Percentiles rank a stretch among this genome's conserved stretches.
Evolutionary conservation across 768 basidiomycete genomes (phyloP).

Genomic region (Tylopilus cervinicoccineus): DNA sequence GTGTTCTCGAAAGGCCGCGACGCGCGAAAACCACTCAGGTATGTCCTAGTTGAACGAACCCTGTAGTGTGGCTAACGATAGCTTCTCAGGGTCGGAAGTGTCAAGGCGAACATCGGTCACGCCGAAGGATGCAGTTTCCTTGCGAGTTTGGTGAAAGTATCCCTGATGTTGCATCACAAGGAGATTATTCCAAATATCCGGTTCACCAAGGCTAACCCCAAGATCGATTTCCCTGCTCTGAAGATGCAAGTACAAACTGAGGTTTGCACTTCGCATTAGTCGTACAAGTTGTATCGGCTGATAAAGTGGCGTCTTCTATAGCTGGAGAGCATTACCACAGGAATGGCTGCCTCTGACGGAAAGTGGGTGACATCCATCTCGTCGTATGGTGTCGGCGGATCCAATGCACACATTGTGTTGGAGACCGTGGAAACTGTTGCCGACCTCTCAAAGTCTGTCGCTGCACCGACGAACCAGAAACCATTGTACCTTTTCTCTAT

Average conservation of each 20-base stretch:
- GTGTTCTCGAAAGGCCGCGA: constrained; percentile 27
- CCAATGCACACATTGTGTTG: constrained; percentile 32
- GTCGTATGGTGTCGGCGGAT: constrained; percentile 33
- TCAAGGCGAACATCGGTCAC: constrained; percentile 27
- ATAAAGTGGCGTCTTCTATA: not conserved
- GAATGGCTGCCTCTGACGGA: constrained; percentile 28
- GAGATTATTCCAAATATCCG: constrained; percentile 28
- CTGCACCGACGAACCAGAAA: constrained; percentile 1
- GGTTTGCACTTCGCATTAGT: constrained; percentile 1
- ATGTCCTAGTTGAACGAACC: not conserved
- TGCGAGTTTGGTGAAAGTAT: constrained; percentile 33
- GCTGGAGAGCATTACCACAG: constrained; percentile 24
- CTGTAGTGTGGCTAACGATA: not conserved
- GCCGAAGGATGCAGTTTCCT: constrained; percentile 31
- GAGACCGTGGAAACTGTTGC: constrained; percentile 21
- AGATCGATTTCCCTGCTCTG: constrained; percentile 21
- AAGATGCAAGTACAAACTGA: constrained; percentile 28
- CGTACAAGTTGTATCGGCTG: not conserved
- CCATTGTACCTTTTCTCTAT: constrained; percentile 25
- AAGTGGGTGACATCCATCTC: constrained; percentile 31
- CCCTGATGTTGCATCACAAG: constrained; percentile 30
- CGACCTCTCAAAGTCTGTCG: constrained; percentile 8
- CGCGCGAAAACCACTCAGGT: constrained; percentile 18
- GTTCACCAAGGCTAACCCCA: constrained; percentile 26
- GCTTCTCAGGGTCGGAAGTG: constrained; percentile 21